phyloP scores from a whole-genome alignment of 768 basidiomycete genomes.

The Suillus fuscotomentosus region DNA sequence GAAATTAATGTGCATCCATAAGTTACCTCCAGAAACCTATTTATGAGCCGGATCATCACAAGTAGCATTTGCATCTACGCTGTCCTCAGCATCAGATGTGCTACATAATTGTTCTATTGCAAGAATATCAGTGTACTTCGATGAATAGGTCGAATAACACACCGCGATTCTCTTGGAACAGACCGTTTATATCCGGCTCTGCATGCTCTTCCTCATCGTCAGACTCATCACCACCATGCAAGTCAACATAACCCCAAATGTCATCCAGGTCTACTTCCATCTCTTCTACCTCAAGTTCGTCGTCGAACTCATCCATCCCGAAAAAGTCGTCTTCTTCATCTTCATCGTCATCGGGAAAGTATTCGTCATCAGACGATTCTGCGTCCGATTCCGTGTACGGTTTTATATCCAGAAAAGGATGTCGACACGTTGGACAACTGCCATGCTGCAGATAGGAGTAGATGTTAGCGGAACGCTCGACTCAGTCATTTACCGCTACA shows the following conservation, averaged over 20 bases:
- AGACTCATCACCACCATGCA: conserved; percentile 26
- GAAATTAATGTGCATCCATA: conserved; percentile 3
- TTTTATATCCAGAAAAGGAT: conserved; percentile 53
- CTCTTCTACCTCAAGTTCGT: conserved; percentile 37
- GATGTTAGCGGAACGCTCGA: conserved; percentile 4
- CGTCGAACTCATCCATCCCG: conserved; percentile 38
- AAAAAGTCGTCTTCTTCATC: conserved; percentile 43
- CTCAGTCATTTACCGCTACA: background rate
- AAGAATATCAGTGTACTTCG: background rate
- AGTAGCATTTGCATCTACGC: background rate
- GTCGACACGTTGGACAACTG: conserved; percentile 67
- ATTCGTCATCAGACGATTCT: conserved; percentile 70
- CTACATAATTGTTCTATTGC: background rate
- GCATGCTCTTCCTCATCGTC: conserved; percentile 37
- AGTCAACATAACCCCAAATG: conserved; percentile 12
- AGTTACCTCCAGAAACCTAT: conserved; percentile 6
- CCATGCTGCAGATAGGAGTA: conserved; percentile 49
- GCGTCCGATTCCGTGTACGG: conserved; percentile 54
- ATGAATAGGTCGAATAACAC: background rate
- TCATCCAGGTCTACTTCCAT: conserved; percentile 35
- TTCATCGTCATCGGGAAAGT: conserved; percentile 51
- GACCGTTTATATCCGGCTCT: conserved; percentile 20
- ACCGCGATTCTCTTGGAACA: conserved; percentile 14
- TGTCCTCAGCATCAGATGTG: background rate
- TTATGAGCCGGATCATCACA: background rate